Evolutionary conservation across 2,329 filamentous ascomycete genomes (phyloP).

Genomic region (Fusarium sterilihyphosum): DNA sequence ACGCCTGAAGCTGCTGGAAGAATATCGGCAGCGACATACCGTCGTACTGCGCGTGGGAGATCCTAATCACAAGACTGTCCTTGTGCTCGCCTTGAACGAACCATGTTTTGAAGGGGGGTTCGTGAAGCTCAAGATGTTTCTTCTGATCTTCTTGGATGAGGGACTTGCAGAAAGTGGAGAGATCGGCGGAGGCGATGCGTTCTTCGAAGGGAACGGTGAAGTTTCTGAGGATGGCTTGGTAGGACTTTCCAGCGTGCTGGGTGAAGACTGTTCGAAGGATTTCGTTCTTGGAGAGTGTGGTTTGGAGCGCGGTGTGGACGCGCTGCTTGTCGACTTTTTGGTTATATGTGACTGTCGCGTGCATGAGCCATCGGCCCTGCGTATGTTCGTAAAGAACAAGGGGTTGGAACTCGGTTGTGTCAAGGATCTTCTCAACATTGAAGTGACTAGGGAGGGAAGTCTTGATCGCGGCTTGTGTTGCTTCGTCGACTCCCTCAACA

Average conservation of each 20-base stretch:
- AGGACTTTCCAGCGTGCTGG: background rate
- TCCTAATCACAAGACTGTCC: background rate
- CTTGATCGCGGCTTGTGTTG: background rate
- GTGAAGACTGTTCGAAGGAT: background rate
- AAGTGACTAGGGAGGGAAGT: fast-evolving
- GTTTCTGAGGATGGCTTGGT: background rate
- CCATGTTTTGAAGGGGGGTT: background rate
- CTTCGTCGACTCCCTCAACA: background rate
- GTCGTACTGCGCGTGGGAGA: background rate
- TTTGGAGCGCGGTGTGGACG: background rate
- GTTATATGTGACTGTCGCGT: background rate
- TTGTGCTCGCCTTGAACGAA: background rate
- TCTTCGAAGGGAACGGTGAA: background rate
- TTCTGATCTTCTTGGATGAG: background rate
- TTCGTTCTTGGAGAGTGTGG: background rate
- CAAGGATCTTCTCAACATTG: background rate
- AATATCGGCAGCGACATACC: background rate
- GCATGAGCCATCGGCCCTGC: background rate
- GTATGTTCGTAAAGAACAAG: background rate
- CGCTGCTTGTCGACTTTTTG: background rate
- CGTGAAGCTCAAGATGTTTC: background rate
- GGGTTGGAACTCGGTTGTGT: background rate
- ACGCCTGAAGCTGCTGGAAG: background rate
- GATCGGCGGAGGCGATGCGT: fast-evolving
- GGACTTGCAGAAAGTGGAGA: background rate